Evolutionary conservation across 2,329 filamentous ascomycete genomes (phyloP), one percentile per base, ranked within the genome.

Genomic region (Dactylellina drechsleri): DNA sequence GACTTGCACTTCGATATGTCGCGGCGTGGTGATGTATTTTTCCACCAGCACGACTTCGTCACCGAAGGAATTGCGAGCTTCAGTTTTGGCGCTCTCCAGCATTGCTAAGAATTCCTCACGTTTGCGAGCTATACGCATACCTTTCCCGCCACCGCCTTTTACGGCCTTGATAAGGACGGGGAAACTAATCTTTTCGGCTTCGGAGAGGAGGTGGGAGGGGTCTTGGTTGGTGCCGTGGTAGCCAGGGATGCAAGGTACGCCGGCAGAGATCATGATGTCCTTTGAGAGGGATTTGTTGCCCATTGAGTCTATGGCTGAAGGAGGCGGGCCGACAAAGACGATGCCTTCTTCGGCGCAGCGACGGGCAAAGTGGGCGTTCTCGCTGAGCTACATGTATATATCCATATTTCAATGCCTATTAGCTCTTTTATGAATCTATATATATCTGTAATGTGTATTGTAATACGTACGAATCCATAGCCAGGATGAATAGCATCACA

Each of bases 251-350:
- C 95, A 98, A 3, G 93, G 93, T 2, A 99, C 95, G 7, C 93
- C 92, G n/a, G 95, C 94, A 3, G 89, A 88, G 40, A 88, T 92
- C 95, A 99, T 98, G 80, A 99, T 97, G 81, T 97, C 91, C 82
- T 99, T 99, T 2, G 82, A 82, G 75, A 81, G 77, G 61, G 92
- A 95, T 73, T 84, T 97, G 97, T 96, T 92, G 58, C 93, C 93
- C 93, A 97, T 97, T 72, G 93, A 92, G 70, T 85, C 82, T 84
- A 88, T 80, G 15, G 79, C 79, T n/a, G 71, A 74, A 0, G 78
- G 59, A 2, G 95, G 93, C 0, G 95, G 95, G 0, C 95, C 95
- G 79, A 99, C 96, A 81, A 99, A 99, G 66, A 94, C 90, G 77
- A 99, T 87, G 10, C 95, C 95, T 52, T 93, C 93, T 79, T 95